These are phyloP conservation scores for Shiraia bambusicola DNA, from an alignment of 2,329 filamentous ascomycete genomes.

Conservation along the genomic window DNA sequence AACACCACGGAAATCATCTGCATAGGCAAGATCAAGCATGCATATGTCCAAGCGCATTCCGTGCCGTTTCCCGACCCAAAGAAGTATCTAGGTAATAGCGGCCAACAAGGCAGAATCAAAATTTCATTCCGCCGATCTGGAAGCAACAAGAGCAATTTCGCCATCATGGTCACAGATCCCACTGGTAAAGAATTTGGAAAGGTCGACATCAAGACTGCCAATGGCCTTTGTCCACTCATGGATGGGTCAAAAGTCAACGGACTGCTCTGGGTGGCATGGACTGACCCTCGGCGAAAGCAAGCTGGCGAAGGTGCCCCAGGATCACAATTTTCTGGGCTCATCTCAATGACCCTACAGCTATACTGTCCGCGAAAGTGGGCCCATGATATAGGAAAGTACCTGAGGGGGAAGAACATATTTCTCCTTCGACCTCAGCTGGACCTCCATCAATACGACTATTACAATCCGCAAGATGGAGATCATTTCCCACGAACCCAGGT, in stretches of 20 bases:
- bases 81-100: conserved; percentile 59
- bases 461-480: conserved; percentile 67
- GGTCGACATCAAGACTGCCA: conserved; percentile 68
- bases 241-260: conserved; percentile 61
- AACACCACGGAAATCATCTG: conserved; percentile 72
- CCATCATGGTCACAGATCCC: conserved; percentile 76
- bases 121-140: conserved; percentile 65
- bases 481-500: conserved; percentile 17
- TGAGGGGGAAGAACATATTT: conserved; percentile 67
- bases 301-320: conserved; percentile 55
- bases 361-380: conserved; percentile 73
- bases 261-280: conserved; percentile 71
- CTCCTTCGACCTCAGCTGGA: conserved; percentile 63
- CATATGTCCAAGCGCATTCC: conserved; percentile 64
- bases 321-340: conserved; percentile 21
- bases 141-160: conserved; percentile 57
- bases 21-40: conserved; percentile 73
- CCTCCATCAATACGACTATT: conserved; percentile 67
- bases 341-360: conserved; percentile 69
- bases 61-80: conserved; percentile 71
- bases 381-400: conserved; percentile 64
- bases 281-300: conserved; percentile 66
- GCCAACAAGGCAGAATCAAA: conserved; percentile 68
- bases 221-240: conserved; percentile 70
- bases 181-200: conserved; percentile 71